A percentile compares a stretch with the other conserved stretches of the same genome.
Conservation (phyloP, 345 rosid genomes). For the Citrus medica region DNA sequence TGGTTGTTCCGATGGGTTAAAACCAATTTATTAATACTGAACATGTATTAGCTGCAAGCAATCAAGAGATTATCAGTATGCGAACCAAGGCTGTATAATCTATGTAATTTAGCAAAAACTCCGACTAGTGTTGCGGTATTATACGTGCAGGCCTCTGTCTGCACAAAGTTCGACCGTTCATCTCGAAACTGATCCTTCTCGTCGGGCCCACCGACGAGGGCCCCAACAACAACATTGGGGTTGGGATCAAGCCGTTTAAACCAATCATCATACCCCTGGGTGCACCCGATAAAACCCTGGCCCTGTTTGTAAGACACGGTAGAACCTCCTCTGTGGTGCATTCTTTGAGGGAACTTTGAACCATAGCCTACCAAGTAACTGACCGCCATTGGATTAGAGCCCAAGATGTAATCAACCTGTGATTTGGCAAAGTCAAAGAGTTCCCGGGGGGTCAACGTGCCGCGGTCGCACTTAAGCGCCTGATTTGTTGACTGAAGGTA, state of each 20-base stretch:
- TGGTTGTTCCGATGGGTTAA: too few species aligned
- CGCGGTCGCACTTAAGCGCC: constrained; percentile 28
- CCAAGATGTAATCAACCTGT: constrained; percentile 60
- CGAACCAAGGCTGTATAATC: background rate
- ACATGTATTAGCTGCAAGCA: constrained; percentile 9
- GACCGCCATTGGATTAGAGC: constrained; percentile 51
- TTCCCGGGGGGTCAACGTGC: constrained; percentile 26
- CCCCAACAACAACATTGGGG: constrained; percentile 49
- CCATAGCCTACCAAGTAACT: constrained; percentile 69
- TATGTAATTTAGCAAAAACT: constrained; percentile 40
- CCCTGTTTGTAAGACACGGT: constrained; percentile 36
- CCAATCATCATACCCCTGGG: constrained; percentile 59
- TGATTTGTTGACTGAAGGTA: constrained; percentile 29
- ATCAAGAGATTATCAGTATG: background rate
- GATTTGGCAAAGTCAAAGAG: constrained; percentile 38
- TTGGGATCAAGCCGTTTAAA: constrained; percentile 32
- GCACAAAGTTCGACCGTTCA: constrained; percentile 39
- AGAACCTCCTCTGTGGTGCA: constrained; percentile 79
- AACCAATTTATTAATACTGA: background rate
- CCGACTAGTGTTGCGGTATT: constrained; percentile 57
- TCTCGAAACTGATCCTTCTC: constrained; percentile 40
- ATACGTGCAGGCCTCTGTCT: constrained; percentile 64
- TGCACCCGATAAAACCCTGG: constrained; percentile 63
- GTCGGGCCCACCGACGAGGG: constrained; percentile 68
- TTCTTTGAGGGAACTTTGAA: constrained; percentile 36